These are phyloP conservation scores for Cymbopogon citratus DNA, from an alignment of 176 grass and related monocot species.

Conservation along the genomic window DNA sequence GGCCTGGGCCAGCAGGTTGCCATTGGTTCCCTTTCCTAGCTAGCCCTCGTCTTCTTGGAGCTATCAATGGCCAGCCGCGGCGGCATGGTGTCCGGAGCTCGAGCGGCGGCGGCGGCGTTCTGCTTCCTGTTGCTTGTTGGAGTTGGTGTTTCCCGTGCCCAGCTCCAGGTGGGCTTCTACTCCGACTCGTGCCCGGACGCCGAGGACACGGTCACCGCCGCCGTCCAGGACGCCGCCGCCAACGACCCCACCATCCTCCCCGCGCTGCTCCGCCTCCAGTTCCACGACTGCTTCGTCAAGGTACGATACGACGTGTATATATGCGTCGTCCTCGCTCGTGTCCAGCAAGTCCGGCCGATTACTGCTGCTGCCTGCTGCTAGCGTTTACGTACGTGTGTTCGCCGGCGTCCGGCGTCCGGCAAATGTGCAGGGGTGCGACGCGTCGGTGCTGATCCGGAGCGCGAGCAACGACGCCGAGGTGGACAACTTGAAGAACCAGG, in stretches of 20 bases:
- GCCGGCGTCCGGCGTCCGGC: neutral
- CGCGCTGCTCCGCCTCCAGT: constrained; percentile 65
- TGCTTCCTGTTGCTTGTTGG: constrained; percentile 26
- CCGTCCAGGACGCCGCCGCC: constrained; percentile 44
- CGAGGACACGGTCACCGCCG: constrained; percentile 54
- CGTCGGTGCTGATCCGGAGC: constrained; percentile 57
- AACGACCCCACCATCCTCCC: constrained; percentile 63
- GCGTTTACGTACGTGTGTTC: neutral
- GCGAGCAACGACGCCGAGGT: constrained; percentile 44
- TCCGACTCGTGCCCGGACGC: constrained; percentile 63
- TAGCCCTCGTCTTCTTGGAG: too few relatives aligned
- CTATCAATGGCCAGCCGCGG: neutral
- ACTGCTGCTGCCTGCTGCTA: neutral
- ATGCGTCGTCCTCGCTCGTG: too few relatives aligned
- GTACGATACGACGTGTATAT: neutral
- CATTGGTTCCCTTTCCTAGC: neutral
- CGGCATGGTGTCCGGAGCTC: neutral
- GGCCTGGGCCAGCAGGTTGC: neutral
- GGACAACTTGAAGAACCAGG: constrained; percentile 58
- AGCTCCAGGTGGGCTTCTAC: constrained; percentile 72
- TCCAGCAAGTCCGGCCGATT: neutral
- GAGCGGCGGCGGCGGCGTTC: constrained; percentile 6
- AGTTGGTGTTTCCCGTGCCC: neutral
- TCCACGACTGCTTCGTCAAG: constrained; percentile 72
- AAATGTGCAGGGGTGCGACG: constrained; percentile 64